These are phyloP conservation scores for Carex pumila DNA, from an alignment of 176 grass and related monocot species.

Conservation along the genomic window DNA sequence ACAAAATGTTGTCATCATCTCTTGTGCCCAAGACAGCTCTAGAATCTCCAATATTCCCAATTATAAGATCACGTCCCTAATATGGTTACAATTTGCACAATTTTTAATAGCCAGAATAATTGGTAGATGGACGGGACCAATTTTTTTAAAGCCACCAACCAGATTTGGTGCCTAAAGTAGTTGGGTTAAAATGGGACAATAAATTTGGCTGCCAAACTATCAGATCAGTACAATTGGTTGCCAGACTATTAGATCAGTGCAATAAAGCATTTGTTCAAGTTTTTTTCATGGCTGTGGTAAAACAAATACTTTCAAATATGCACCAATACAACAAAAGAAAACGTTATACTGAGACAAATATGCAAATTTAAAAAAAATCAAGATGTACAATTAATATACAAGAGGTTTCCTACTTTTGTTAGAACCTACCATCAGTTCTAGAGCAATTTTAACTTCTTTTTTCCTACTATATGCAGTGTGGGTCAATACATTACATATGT, in stretches of 20 bases:
- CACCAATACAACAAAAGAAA: not conserved
- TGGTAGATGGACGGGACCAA: not conserved
- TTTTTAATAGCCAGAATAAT: constrained; percentile 6
- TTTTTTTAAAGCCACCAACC: constrained; percentile 2
- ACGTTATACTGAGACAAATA: not conserved
- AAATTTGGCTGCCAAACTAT: not conserved
- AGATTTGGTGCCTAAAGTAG: not conserved
- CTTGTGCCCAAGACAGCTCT: constrained; percentile 73
- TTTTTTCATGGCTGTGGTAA: not conserved
- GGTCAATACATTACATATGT: not conserved
- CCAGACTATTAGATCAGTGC: not conserved
- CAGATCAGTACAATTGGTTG: not conserved
- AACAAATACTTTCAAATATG: not conserved
- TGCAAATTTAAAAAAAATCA: not conserved
- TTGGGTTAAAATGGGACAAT: constrained; percentile 2
- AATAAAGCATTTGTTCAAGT: not conserved
- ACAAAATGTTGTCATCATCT: constrained; percentile 55
- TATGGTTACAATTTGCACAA: constrained; percentile 11
- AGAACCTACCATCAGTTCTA: not conserved
- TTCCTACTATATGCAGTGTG: not conserved
- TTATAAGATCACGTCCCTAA: constrained; percentile 78
- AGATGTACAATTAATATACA: not conserved
- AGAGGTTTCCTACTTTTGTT: not conserved
- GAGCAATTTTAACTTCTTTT: not conserved
- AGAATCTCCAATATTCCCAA: constrained; percentile 87